Conservation (phyloP, 371 early-diverging fungal genomes). For the Syncephalis fuscata region DNA sequence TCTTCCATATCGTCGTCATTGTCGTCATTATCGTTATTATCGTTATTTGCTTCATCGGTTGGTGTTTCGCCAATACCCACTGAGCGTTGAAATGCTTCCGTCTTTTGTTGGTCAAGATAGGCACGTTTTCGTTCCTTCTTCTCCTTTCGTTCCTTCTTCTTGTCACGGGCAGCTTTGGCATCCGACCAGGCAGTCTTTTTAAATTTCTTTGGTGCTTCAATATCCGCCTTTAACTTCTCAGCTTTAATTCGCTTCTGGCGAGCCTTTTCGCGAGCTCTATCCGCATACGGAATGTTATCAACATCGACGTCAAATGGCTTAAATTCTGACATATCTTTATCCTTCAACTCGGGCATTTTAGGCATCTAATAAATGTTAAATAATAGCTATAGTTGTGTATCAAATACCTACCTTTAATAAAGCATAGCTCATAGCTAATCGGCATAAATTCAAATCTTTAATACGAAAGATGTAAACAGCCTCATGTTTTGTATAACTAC, state of each 20-base stretch:
- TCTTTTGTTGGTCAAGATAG: slow-evolving; percentile 17
- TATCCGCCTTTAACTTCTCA: slow-evolving; percentile 16
- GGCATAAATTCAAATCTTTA: slow-evolving; percentile 63
- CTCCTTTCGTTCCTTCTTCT: slow-evolving; percentile 36
- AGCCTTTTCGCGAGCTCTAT: slow-evolving; percentile 60
- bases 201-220: slow-evolving; percentile 11
- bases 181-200: slow-evolving; percentile 48
- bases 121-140: slow-evolving; percentile 49
- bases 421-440: slow-evolving; percentile 57
- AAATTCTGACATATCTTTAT: slow-evolving; percentile 14
- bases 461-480: slow-evolving; percentile 78
- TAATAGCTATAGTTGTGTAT: not conserved
- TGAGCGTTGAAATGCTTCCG: slow-evolving; percentile 1
- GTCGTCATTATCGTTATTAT: slow-evolving; percentile 8
- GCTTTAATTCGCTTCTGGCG: slow-evolving; percentile 38
- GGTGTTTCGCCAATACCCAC: too few relatives aligned
- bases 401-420: slow-evolving; percentile 27
- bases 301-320: slow-evolving; percentile 26
- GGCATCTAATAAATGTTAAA: slow-evolving; percentile 31
- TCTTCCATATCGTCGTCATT: slow-evolving; percentile 17
- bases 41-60: not conserved
- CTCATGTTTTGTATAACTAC: slow-evolving; percentile 85
- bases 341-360: slow-evolving; percentile 82
- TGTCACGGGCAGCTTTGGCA: slow-evolving; percentile 42
- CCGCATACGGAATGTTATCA: slow-evolving; percentile 19